phyloP scores from a whole-genome alignment of 495 filamentous ascomycete genomes.

The Lepidopterella palustris region DNA sequence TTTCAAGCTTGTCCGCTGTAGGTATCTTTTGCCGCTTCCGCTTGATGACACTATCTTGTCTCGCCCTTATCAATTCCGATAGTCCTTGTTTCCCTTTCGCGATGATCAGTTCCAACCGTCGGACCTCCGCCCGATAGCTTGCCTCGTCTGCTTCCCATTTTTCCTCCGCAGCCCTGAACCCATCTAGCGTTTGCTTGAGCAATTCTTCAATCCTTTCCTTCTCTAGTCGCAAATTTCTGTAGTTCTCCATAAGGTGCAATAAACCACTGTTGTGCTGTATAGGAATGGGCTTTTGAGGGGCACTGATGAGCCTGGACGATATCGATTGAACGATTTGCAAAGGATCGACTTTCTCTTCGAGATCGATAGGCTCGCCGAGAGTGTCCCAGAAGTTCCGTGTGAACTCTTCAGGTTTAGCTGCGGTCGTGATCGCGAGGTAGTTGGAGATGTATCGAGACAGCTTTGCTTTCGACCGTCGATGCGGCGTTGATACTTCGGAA shows the following conservation, averaged over 20 bases:
- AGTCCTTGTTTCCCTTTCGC: conserved; percentile 29
- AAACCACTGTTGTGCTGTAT: conserved; percentile 28
- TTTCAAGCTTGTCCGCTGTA: conserved; percentile 8
- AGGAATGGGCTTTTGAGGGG: conserved; percentile 23
- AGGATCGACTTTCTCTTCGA: conserved; percentile 27
- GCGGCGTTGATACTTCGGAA: conserved; percentile 21
- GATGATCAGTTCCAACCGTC: conserved; percentile 33
- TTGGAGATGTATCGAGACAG: conserved; percentile 26
- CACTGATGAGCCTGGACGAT: conserved; percentile 19
- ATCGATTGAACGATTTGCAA: conserved; percentile 17
- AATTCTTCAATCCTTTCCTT: conserved; percentile 19
- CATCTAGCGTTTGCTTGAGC: conserved; percentile 14
- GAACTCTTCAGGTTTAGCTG: conserved; percentile 2
- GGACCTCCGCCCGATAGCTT: conserved; percentile 30
- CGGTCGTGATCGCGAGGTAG: conserved; percentile 12
- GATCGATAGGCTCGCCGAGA: conserved; percentile 15
- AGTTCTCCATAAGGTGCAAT: conserved; percentile 33
- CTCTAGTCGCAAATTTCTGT: conserved; percentile 24
- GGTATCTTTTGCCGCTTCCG: conserved; percentile 12
- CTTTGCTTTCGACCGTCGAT: conserved; percentile 25
- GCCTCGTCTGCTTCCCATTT: conserved; percentile 23
- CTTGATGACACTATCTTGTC: conserved; percentile 30
- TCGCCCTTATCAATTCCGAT: conserved; percentile 30
- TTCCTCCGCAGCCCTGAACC: conserved; percentile 16
- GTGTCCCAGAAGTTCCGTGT: conserved; percentile 5